Evolutionary conservation across 495 filamentous ascomycete genomes (phyloP).

Genomic region (Staphylotrichum tortipilum): DNA sequence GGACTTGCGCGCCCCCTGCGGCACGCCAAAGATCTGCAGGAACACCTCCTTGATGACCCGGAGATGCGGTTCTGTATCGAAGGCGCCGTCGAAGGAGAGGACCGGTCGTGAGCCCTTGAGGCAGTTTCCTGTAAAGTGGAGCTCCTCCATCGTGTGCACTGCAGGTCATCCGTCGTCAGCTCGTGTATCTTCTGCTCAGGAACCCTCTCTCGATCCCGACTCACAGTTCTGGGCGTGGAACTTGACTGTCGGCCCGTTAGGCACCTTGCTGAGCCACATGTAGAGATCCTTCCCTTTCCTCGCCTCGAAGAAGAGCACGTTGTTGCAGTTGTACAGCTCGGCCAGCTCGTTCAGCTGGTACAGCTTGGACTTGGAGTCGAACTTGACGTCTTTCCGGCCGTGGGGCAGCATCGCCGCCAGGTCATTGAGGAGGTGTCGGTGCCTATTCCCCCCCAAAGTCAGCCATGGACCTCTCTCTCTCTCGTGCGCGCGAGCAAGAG

Average conservation of each 20-base stretch:
- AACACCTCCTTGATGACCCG: constrained; percentile 78
- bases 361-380: constrained; percentile 91
- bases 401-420: constrained; percentile 84
- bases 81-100: constrained; percentile 80
- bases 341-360: constrained; percentile 92
- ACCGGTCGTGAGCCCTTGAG: constrained; percentile 92
- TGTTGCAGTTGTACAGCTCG: constrained; percentile 98
- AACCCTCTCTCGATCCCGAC: too few relatives aligned
- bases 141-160: constrained; percentile 91
- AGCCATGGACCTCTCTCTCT: too few relatives aligned
- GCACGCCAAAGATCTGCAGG: constrained; percentile 87
- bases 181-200: neutral
- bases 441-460: constrained; percentile 40
- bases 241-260: constrained; percentile 92
- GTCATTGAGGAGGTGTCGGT: constrained; percentile 89
- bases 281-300: constrained; percentile 92
- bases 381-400: constrained; percentile 85
- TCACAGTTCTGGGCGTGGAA: constrained; percentile 62
- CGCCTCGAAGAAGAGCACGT: constrained; percentile 94
- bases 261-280: constrained; percentile 85
- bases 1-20: constrained; percentile 71
- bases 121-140: constrained; percentile 95
- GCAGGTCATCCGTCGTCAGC: neutral
- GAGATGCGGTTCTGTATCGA: constrained; percentile 65
- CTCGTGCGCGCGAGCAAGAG: too few relatives aligned